Base-by-base conservation (phyloP, 2,329 filamentous ascomycete genomes). In the Penicillium sp. region DNA sequence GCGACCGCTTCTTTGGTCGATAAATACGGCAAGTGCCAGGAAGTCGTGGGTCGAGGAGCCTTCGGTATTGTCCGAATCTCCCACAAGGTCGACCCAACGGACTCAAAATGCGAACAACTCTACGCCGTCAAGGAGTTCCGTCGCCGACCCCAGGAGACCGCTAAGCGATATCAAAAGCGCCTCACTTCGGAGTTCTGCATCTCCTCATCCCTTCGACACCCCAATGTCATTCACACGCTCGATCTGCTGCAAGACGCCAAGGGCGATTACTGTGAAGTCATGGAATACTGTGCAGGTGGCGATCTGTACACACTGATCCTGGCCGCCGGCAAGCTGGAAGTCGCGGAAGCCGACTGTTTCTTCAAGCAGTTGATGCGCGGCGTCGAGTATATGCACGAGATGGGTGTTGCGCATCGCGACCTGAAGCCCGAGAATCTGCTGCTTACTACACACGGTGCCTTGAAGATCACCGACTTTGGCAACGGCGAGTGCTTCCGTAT, bases 361-460 rank as follows among this genome's bases (percentile, higher is more conserved):
- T 98, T 98, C 78, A 95, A 97, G 73, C 93, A 98, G 71, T 84
- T 97, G 71, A 97, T 98, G 91, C 88, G 93, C 48, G 93, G 93
- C 53, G 93, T 98, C 45, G 91, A 97, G 71, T 98, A 98, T 69
- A 90, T 98, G 76, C 93, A 98, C 71, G 91, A 97, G 66, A 98
- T 97, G 93, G 93, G 93, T 48, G 93, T 98, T 26, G 91, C 93
- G 9, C 93, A 98, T 68, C 87, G 93, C 53, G 93, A 98, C 63
- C 74, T 98, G 39, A 98, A 98, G 70, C 93, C 93, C 0, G 93
- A 98, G 69, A 98, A 98, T 59, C 78, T 98, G 9, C 82, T 98
- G 1, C 78, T 98, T 47, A 98, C 93, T 4, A 93, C 88, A 0
- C 88, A 90, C 56, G 93, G 93, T 49, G 88, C 84, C 11, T 81